phyloP scores from a whole-genome alignment of 768 basidiomycete species.

The Rhodotorula kratochvilovae region DNA sequence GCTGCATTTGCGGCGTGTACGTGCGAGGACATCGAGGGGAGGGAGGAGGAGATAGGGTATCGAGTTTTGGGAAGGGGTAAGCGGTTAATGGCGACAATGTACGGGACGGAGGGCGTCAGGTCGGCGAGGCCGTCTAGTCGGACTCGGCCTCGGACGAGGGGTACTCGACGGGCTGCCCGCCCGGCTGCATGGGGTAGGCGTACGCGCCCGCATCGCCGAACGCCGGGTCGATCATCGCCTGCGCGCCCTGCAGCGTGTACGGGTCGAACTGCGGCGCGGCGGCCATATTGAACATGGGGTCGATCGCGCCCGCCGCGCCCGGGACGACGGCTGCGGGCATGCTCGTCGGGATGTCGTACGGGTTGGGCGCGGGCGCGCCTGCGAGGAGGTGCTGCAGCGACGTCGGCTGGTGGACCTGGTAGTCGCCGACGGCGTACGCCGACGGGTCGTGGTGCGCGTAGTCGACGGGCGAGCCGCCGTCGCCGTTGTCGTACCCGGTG shows the following conservation, averaged over 20 bases:
- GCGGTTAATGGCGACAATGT: not conserved
- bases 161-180: slow-evolving; percentile 7
- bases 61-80: too few species aligned
- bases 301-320: not conserved
- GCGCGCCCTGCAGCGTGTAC: slow-evolving; percentile 16
- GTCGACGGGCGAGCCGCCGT: slow-evolving; percentile 3
- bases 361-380: slow-evolving; percentile 1
- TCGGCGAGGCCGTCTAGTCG: not conserved
- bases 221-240: slow-evolving; percentile 8
- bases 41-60: too few species aligned
- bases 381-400: slow-evolving; percentile 22
- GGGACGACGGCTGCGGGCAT: not conserved
- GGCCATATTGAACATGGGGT: not conserved
- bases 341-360: slow-evolving; percentile 18
- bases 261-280: slow-evolving; percentile 14
- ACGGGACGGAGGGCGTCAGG: not conserved
- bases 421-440: not conserved
- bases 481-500: not conserved
- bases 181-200: not conserved
- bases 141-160: not conserved
- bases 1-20: too few species aligned
- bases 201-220: slow-evolving; percentile 1
- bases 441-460: slow-evolving; percentile 4
- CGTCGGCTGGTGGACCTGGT: not conserved
- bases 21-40: too few species aligned